A percentile compares a stretch with the other conserved stretches of the same genome.
phyloP scores from a whole-genome alignment of 1,284 basidiomycete genomes.

The Crepidotus sp. region DNA sequence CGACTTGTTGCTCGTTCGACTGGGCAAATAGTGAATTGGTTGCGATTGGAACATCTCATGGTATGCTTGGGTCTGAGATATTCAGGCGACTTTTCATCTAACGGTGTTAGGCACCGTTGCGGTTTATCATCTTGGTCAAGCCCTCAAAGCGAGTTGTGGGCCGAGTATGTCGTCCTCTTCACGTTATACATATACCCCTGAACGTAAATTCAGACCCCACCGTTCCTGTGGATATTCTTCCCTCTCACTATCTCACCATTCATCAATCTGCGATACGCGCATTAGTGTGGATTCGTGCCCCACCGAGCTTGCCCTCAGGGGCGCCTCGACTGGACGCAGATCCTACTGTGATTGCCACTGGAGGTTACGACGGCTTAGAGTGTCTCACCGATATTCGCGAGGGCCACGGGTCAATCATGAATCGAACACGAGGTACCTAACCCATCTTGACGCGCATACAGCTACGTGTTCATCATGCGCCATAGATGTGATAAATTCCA shows the following conservation, averaged over 20 bases:
- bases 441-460: neutral
- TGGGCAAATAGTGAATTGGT: conserved; percentile 80
- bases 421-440: conserved; percentile 60
- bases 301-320: conserved; percentile 45
- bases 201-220: conserved; percentile 15
- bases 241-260: conserved; percentile 60
- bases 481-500: conserved; percentile 60
- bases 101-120: conserved; percentile 54
- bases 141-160: conserved; percentile 29
- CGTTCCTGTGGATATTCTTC: conserved; percentile 39
- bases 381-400: conserved; percentile 70
- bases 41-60: conserved; percentile 75
- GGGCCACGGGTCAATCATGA: conserved; percentile 51
- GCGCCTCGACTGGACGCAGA: conserved; percentile 38
- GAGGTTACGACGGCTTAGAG: conserved; percentile 71
- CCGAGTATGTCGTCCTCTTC: conserved; percentile 21
- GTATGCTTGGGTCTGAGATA: conserved; percentile 30
- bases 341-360: conserved; percentile 65
- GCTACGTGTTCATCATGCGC: neutral
- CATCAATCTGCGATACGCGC: conserved; percentile 77
- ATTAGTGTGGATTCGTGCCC: conserved; percentile 62
- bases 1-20: conserved; percentile 67
- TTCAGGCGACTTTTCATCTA: neutral
- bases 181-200: neutral
- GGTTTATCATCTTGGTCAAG: conserved; percentile 60